These are phyloP conservation scores for Penicillium subrubescens DNA, from an alignment of 495 filamentous ascomycete genomes.

Conservation along the genomic window DNA sequence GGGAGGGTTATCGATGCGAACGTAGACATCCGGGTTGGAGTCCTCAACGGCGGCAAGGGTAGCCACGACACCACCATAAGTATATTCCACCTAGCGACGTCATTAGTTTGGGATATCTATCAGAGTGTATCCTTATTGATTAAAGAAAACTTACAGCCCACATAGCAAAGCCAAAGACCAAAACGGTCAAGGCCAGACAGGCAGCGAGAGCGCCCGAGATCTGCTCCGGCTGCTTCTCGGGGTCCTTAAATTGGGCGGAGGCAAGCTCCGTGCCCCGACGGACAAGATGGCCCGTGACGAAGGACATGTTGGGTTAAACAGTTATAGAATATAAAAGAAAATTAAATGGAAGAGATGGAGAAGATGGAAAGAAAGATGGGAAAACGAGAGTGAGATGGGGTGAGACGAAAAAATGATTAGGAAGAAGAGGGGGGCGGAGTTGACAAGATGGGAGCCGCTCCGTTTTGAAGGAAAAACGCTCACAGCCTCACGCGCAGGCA, in stretches of 20 bases:
- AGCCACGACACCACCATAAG: constrained; percentile 58
- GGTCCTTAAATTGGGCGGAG: constrained; percentile 14
- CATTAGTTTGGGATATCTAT: not conserved
- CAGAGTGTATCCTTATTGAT: not conserved
- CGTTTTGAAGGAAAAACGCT: not conserved
- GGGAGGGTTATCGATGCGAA: constrained; percentile 39
- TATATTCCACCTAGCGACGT: constrained; percentile 52
- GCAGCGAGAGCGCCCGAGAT: constrained; percentile 24
- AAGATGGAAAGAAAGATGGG: constrained; percentile 3
- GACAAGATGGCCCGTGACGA: constrained; percentile 24
- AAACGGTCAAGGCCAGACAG: constrained; percentile 21
- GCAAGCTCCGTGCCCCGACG: constrained; percentile 34
- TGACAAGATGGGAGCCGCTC: no score
- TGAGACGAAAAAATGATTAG: not conserved
- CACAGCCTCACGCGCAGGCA: constrained; percentile 4
- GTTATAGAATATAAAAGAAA: not conserved
- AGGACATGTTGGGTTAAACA: constrained; percentile 19
- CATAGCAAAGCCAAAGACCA: constrained; percentile 19
- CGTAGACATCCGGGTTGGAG: constrained; percentile 59
- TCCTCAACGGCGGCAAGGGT: constrained; percentile 65
- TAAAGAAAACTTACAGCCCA: constrained; percentile 22
- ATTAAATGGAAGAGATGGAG: not conserved
- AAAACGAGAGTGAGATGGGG: not conserved
- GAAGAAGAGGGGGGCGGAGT: not conserved
- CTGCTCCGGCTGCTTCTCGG: constrained; percentile 17